A percentile compares a stretch with the other conserved stretches of the same genome.
phyloP scores from a whole-genome alignment of 2,329 filamentous ascomycete genomes.

The Colletotrichum lindemuthianum region DNA sequence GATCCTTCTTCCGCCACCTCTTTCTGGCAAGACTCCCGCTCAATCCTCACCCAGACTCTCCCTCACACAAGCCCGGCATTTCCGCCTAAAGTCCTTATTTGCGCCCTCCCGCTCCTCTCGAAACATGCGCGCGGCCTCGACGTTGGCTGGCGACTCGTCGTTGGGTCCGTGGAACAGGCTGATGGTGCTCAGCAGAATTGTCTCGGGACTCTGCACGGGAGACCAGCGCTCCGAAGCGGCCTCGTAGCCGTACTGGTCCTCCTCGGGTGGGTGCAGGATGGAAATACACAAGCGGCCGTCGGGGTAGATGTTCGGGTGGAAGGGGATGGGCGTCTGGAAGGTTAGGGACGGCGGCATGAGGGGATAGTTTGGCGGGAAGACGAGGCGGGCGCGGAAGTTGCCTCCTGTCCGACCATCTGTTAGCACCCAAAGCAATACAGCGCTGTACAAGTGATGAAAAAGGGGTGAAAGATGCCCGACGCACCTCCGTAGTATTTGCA shows the following conservation, averaged over 20 bases:
- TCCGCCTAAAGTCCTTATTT: conserved; percentile 78
- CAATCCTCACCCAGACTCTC: conserved; percentile 82
- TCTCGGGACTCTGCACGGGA: conserved; percentile 94
- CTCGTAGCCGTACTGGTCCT: conserved; percentile 95
- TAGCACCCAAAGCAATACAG: not conserved
- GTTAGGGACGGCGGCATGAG: conserved; percentile 88
- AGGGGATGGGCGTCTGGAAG: conserved; percentile 84
- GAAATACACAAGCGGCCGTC: conserved; percentile 94
- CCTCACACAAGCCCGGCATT: conserved; percentile 80
- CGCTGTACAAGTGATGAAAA: not conserved
- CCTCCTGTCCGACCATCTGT: conserved; percentile 68
- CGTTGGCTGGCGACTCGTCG: conserved; percentile 93
- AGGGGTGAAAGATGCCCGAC: conserved; percentile 41
- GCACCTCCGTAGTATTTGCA: conserved; percentile 92
- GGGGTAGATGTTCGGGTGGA: conserved; percentile 94
- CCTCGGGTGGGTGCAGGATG: conserved; percentile 93
- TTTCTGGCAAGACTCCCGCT: conserved; percentile 12
- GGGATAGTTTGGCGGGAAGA: conserved; percentile 88
- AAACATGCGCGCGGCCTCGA: conserved; percentile 90
- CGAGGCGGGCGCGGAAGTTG: conserved; percentile 87
- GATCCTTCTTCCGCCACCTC: no score
- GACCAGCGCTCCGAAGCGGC: conserved; percentile 90
- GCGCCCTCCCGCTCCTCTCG: conserved; percentile 76
- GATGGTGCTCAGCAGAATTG: conserved; percentile 91
- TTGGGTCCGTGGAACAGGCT: conserved; percentile 93